Evolutionary conservation across 1,139 yeast genomes (phyloP), one percentile per base, ranked within the genome.

Genomic region (Scheffersomyces cryptocercus): DNA sequence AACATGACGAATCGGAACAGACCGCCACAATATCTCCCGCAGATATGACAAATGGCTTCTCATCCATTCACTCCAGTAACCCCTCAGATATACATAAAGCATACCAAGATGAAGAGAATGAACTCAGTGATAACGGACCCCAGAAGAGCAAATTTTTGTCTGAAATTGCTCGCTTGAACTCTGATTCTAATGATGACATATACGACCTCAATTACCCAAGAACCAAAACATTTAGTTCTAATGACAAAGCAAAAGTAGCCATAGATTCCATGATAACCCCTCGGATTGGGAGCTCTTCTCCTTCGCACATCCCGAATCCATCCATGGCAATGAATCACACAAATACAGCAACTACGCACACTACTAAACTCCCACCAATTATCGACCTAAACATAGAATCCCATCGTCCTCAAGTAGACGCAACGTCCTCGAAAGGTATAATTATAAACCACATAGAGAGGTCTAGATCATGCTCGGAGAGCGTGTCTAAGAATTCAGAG

Each of bases 401-500:
- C 28, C 10, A 26, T 35, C 12, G 43, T 13, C 40, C 32, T 10
- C 55, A 47, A 28, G 46, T 42, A 34, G 53, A 51, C 30, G 55
- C 56, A 15, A 41, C 46, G 28, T 39, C 62, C 2, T 65, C 68
- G 14, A 62, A 61, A 35, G 46, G 55, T 1, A 52, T 59, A 6
- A 50, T 73, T 3, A 51, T 73, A 6, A 67, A 69, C 48, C 74
- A 70, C 42, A 76, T 86, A 42, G 86, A 84, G 53, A 71, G 80
- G 42, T 84, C 90, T 6, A 80, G 77, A 49, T 75, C 87, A n/a
- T 85, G 90, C 51, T 70, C 76, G 28, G 81, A 79, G 46, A 73
- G 82, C 35, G 52, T 54, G 3, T 55, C 65, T 5, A 59, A 67
- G 43, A 60, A 67, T 40, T 67, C 71, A 26, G 75, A 69, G 7